Evolutionary conservation across 164 flowering plant species (phyloP).

Genomic region (Stephania japonica): DNA sequence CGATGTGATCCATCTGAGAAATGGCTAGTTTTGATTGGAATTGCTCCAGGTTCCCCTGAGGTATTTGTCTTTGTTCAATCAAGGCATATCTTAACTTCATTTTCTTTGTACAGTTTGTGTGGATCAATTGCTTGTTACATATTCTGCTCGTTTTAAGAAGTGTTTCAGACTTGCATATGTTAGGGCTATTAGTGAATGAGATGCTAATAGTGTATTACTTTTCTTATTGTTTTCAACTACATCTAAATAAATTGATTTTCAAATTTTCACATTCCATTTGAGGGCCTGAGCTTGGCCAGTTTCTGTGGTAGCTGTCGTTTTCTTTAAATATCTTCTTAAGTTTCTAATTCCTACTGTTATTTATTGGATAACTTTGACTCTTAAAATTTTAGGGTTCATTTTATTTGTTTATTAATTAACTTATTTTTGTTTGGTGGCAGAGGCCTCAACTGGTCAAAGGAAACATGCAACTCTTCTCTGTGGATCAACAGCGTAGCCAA

Average conservation of each 20-base stretch:
- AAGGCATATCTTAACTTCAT: not conserved
- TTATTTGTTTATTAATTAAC: not conserved
- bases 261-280: not conserved
- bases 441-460: constrained; percentile 97
- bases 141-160: not conserved
- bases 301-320: not conserved
- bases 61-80: constrained; percentile 28
- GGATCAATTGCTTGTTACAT: not conserved
- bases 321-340: too few relatives aligned
- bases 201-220: not conserved
- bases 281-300: not conserved
- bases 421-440: constrained; percentile 27
- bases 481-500: constrained; percentile 99
- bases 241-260: not conserved
- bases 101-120: not conserved
- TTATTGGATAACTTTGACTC: too few relatives aligned
- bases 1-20: constrained; percentile 89
- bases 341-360: too few relatives aligned
- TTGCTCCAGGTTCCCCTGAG: constrained; percentile 97
- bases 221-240: not conserved
- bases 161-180: too few relatives aligned
- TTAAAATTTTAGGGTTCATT: not conserved
- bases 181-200: not conserved
- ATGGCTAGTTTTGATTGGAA: constrained; percentile 98
- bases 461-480: constrained; percentile 96